Percentiles rank a stretch among this genome's conserved stretches.
Conservation (phyloP, 108 stramenopile genomes). For the Fistulifera solaris region DNA sequence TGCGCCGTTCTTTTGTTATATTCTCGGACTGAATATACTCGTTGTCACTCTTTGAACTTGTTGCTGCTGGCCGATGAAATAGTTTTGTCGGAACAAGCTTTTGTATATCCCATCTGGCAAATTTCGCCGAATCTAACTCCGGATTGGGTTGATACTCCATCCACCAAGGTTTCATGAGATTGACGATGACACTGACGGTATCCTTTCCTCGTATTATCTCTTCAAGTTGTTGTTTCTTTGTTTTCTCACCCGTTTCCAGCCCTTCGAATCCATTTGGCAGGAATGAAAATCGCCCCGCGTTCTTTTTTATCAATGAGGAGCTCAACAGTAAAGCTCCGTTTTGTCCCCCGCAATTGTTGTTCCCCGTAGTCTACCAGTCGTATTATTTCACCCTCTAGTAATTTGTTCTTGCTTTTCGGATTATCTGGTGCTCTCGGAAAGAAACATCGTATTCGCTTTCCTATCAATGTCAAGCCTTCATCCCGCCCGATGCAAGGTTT, state of each 20-base stretch:
- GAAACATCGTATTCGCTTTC: conserved; percentile 49
- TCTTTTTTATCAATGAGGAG: conserved; percentile 4
- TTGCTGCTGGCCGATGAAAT: conserved; percentile 4
- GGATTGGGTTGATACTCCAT: conserved; percentile 7
- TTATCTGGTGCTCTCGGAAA: conserved; percentile 25
- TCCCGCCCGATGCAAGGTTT: conserved; percentile 48
- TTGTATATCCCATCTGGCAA: conserved; percentile 49
- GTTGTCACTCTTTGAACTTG: not conserved
- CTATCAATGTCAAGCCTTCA: conserved; percentile 53
- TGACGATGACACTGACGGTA: conserved; percentile 34
- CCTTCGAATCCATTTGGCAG: conserved; percentile 26
- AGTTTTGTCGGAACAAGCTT: conserved; percentile 41
- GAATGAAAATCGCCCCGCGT: conserved; percentile 25
- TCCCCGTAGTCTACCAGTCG: conserved; percentile 27
- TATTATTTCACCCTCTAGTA: conserved; percentile 55
- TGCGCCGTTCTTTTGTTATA: not conserved
- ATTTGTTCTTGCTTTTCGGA: conserved; percentile 13
- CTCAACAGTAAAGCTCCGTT: not conserved
- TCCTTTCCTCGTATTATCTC: conserved; percentile 38
- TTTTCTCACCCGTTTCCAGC: conserved; percentile 19
- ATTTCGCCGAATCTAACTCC: not conserved
- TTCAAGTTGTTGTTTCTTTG: conserved; percentile 28
- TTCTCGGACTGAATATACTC: not conserved
- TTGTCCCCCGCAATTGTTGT: not conserved
- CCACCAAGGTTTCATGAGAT: conserved; percentile 14